Conservation (phyloP, 306 rosid species). For the Inga oerstediana region DNA sequence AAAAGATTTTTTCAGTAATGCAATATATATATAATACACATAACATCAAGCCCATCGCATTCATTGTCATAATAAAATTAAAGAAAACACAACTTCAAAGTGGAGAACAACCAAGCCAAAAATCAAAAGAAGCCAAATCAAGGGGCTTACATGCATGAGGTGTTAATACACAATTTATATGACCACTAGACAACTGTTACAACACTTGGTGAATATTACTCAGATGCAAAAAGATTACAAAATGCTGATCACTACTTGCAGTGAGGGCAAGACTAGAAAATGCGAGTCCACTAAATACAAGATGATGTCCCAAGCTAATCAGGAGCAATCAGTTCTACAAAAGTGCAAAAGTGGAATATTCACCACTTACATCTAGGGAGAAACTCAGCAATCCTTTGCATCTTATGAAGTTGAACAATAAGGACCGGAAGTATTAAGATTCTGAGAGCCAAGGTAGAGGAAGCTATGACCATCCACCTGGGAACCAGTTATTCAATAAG, state of each 20-base stretch:
- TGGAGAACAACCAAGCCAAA: slow-evolving; percentile 23
- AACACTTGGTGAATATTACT: neutral
- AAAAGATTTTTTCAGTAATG: neutral
- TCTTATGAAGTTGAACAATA: slow-evolving; percentile 62
- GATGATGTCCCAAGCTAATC: slow-evolving; percentile 7
- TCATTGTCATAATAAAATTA: slow-evolving; percentile 22
- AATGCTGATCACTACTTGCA: neutral
- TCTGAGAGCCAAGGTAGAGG: slow-evolving; percentile 79
- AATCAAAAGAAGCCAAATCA: slow-evolving; percentile 24
- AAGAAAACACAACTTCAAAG: slow-evolving; percentile 18
- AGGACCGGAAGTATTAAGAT: slow-evolving; percentile 56
- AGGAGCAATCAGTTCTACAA: slow-evolving; percentile 5
- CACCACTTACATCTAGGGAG: slow-evolving; percentile 67
- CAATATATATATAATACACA: neutral
- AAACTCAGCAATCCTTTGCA: slow-evolving; percentile 57
- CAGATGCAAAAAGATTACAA: neutral
- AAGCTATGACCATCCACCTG: slow-evolving; percentile 84
- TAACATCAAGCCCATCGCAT: neutral
- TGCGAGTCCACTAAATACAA: neutral
- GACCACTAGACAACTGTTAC: neutral
- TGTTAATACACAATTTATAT: slow-evolving; percentile 17
- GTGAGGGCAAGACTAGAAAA: slow-evolving; percentile 1
- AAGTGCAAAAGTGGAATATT: neutral
- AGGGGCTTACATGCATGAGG: neutral
- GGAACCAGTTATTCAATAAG: slow-evolving; percentile 25